Percentiles rank a stretch among this genome's conserved stretches.
These are phyloP conservation scores for Iberis amara DNA, from an alignment of 441 rosid species.

Conservation along the genomic window DNA sequence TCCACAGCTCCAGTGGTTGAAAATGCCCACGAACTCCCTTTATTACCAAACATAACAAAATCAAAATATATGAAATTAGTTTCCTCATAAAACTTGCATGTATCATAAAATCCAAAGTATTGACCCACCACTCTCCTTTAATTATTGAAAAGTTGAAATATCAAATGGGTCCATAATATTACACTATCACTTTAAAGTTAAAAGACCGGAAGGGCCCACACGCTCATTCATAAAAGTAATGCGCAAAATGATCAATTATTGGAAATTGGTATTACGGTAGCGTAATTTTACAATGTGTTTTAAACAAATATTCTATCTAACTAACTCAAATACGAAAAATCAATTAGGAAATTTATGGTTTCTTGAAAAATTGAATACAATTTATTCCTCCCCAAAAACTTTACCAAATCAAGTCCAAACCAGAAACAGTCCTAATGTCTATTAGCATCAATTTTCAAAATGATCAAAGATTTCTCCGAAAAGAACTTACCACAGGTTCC, in stretches of 20 bases:
- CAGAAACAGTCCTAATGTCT: too few relatives aligned
- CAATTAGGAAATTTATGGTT: too few relatives aligned
- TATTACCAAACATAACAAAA: slow-evolving; percentile 5
- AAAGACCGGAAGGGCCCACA: slow-evolving; percentile 20
- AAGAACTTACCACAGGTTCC: slow-evolving; percentile 46
- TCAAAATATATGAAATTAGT: background rate
- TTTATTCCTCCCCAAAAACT: too few relatives aligned
- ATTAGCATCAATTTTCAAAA: background rate
- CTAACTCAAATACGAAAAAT: too few relatives aligned
- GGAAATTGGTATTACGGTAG: too few relatives aligned
- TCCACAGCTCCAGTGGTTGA: slow-evolving; percentile 80
- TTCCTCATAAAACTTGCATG: background rate
- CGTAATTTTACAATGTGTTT: too few relatives aligned
- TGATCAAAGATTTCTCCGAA: background rate
- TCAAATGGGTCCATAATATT: slow-evolving; percentile 14
- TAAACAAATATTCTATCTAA: too few relatives aligned
- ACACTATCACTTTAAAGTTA: slow-evolving; percentile 7
- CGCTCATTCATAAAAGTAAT: background rate
- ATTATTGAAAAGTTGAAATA: slow-evolving; percentile 1
- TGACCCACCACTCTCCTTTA: background rate
- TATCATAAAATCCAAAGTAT: background rate
- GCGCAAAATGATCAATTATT: too few relatives aligned
- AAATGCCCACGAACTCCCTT: slow-evolving; percentile 99
- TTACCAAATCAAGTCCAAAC: too few relatives aligned
- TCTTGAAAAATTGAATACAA: too few relatives aligned